These are phyloP conservation scores for Colletotrichum camelliae DNA, from an alignment of 2,329 filamentous ascomycete species.

Conservation along the genomic window DNA sequence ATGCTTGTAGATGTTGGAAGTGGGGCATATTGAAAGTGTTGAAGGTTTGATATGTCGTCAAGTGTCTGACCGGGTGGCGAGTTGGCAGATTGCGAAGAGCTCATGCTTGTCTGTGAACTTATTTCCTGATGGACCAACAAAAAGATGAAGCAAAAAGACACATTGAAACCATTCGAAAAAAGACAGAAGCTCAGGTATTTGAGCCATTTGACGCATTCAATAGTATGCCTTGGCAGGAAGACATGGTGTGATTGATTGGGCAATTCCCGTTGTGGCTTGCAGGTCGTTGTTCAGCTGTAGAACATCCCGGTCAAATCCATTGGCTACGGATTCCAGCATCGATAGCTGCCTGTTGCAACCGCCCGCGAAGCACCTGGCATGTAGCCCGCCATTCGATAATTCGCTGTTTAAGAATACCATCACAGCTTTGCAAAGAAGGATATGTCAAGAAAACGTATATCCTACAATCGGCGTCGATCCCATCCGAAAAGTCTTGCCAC, in stretches of 20 bases:
- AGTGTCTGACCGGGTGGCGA: background rate
- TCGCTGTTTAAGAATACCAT: fast-evolving
- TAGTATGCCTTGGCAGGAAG: background rate
- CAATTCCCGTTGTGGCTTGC: background rate
- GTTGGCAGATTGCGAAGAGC: background rate
- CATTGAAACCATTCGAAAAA: fast-evolving
- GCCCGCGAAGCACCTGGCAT: background rate
- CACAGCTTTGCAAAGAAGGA: background rate
- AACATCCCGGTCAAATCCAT: background rate
- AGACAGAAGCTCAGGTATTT: background rate
- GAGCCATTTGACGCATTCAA: background rate
- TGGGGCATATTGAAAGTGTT: background rate
- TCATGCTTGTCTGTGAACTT: background rate
- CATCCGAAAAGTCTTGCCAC: background rate
- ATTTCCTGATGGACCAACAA: fast-evolving
- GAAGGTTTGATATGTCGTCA: background rate
- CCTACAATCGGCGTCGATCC: background rate
- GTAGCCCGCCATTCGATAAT: fast-evolving
- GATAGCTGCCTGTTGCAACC: background rate
- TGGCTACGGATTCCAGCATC: background rate
- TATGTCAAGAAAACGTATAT: fast-evolving
- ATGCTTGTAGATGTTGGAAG: background rate
- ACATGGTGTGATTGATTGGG: background rate
- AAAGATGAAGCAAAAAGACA: background rate
- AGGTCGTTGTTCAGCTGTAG: background rate